phyloP scores from a whole-genome alignment of 2,329 filamentous ascomycete genomes.

The Periconia macrospinosa region DNA sequence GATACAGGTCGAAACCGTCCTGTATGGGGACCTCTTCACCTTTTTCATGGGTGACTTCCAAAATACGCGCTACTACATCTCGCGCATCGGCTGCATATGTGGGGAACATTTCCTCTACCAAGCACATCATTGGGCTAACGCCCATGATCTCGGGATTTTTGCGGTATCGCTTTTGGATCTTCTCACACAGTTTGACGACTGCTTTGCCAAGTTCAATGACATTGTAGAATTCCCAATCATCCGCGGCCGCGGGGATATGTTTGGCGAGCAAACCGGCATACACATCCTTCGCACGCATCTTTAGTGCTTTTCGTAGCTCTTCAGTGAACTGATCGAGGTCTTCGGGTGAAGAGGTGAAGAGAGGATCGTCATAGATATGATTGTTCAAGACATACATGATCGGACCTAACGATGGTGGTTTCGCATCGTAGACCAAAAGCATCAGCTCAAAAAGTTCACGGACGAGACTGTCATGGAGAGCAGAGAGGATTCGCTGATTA shows the following conservation, averaged over 20 bases:
- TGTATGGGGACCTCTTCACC: slow-evolving; percentile 80
- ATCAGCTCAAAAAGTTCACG: slow-evolving; percentile 87
- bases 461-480: slow-evolving; percentile 78
- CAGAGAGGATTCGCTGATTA: slow-evolving; percentile 75
- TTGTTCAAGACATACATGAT: slow-evolving; percentile 80
- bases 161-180: slow-evolving; percentile 88
- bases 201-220: slow-evolving; percentile 86
- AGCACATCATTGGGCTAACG: slow-evolving; percentile 66
- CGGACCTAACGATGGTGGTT: slow-evolving; percentile 76
- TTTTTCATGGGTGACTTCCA: slow-evolving; percentile 69
- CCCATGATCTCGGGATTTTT: slow-evolving; percentile 88
- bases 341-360: slow-evolving; percentile 71
- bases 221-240: slow-evolving; percentile 88
- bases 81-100: slow-evolving; percentile 87
- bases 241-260: slow-evolving; percentile 76
- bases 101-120: slow-evolving; percentile 83
- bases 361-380: slow-evolving; percentile 77
- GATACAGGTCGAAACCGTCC: slow-evolving; percentile 93
- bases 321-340: slow-evolving; percentile 72
- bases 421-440: slow-evolving; percentile 85
- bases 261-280: slow-evolving; percentile 79
- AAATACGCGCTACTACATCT: slow-evolving; percentile 79
- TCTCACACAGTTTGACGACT: slow-evolving; percentile 81
- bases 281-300: slow-evolving; percentile 72
- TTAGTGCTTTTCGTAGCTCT: slow-evolving; percentile 72